Conservation (phyloP, 2,329 filamentous ascomycete genomes). For the Reticulascus tulasneorum region DNA sequence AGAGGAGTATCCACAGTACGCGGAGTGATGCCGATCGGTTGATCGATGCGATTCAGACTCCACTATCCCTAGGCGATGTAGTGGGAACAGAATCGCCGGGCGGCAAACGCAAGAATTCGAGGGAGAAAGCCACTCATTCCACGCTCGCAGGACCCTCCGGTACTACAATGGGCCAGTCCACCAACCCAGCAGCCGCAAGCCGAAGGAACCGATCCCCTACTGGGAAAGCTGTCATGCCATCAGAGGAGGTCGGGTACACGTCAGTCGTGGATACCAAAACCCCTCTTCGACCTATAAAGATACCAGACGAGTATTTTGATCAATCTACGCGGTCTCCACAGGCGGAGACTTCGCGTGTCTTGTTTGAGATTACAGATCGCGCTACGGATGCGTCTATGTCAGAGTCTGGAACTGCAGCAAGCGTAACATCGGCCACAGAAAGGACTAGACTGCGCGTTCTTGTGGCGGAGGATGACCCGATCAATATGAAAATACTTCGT, state of each 20-base stretch:
- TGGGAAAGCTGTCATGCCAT: slow-evolving; percentile 10
- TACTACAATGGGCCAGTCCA: background rate
- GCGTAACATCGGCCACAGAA: slow-evolving; percentile 2
- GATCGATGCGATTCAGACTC: slow-evolving; percentile 67
- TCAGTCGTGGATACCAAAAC: slow-evolving; percentile 40
- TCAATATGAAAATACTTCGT: slow-evolving; percentile 77
- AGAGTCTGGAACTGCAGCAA: slow-evolving; percentile 6
- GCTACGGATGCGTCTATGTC: slow-evolving; percentile 6
- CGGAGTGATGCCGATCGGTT: slow-evolving; percentile 64
- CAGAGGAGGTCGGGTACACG: slow-evolving; percentile 29
- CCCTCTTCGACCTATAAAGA: slow-evolving; percentile 42
- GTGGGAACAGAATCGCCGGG: slow-evolving; percentile 2
- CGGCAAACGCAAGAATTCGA: slow-evolving; percentile 17
- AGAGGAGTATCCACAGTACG: slow-evolving; percentile 42
- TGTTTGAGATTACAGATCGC: slow-evolving; percentile 32
- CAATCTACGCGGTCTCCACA: slow-evolving; percentile 21
- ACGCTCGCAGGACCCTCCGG: no score
- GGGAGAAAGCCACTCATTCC: slow-evolving; percentile 6
- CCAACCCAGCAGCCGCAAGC: background rate
- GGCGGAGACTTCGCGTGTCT: slow-evolving; percentile 27
- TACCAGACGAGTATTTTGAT: slow-evolving; percentile 43
- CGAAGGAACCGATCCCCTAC: slow-evolving; percentile 14
- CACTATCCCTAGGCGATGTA: slow-evolving; percentile 33
- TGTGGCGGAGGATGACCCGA: slow-evolving; percentile 83
- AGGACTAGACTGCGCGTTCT: slow-evolving; percentile 57